Percentiles rank a stretch among this genome's conserved stretches.
Evolutionary conservation across 805 yeast genomes (phyloP).

Genomic region (Kazachstania bromeliacearum): DNA sequence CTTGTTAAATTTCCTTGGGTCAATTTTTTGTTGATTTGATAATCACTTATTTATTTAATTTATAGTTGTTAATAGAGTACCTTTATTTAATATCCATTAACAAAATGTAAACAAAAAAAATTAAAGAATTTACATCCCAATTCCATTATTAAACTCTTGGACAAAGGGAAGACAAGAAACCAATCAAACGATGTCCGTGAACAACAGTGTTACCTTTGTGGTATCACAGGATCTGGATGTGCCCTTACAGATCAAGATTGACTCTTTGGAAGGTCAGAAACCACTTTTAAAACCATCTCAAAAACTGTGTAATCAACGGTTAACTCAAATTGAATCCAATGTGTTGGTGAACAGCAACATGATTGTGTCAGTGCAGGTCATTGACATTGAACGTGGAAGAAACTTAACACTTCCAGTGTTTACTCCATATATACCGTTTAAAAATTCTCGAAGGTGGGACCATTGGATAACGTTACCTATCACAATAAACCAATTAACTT

Average conservation of each 20-base stretch:
- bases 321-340: slow-evolving; percentile 34
- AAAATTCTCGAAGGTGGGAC: slow-evolving; percentile 48
- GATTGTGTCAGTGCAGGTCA: slow-evolving; percentile 38
- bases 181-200: slow-evolving; percentile 1
- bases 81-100: no score
- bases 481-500: slow-evolving; percentile 58
- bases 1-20: no score
- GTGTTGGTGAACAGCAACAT: slow-evolving; percentile 30
- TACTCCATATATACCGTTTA: slow-evolving; percentile 41
- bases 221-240: slow-evolving; percentile 45
- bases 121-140: no score
- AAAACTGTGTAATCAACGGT: slow-evolving; percentile 39
- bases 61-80: no score
- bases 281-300: slow-evolving; percentile 37
- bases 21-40: no score
- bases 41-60: no score
- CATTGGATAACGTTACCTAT: slow-evolving; percentile 69
- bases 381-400: slow-evolving; percentile 33
- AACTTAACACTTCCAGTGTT: slow-evolving; percentile 42
- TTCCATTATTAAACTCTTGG: no score
- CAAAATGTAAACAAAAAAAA: no score
- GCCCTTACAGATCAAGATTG: slow-evolving; percentile 41
- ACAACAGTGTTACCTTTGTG: slow-evolving; percentile 43
- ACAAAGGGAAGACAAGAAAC: background rate
- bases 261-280: slow-evolving; percentile 37